phyloP scores from a whole-genome alignment of 2,329 filamentous ascomycete species.

The Westerdykella aurantiaca region DNA sequence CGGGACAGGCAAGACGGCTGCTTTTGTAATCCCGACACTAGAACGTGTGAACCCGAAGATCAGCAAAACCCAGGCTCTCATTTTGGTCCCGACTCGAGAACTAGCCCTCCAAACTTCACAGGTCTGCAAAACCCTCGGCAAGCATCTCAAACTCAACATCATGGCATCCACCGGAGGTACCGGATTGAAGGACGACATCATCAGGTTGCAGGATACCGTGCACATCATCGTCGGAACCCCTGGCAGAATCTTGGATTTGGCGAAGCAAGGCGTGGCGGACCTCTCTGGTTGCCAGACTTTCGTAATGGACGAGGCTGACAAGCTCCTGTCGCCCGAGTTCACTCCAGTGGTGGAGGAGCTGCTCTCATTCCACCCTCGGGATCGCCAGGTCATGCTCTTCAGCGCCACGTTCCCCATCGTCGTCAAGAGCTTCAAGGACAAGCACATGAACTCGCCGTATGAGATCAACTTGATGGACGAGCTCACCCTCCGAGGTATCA shows the following conservation, averaged over 20 bases:
- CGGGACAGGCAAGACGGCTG: slow-evolving; percentile 95
- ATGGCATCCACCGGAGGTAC: slow-evolving; percentile 99
- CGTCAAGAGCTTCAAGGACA: slow-evolving; percentile 96
- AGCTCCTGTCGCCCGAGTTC: slow-evolving; percentile 92
- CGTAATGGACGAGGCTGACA: slow-evolving; percentile 99
- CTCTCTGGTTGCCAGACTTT: slow-evolving; percentile 95
- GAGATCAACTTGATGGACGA: slow-evolving; percentile 99
- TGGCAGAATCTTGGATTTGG: slow-evolving; percentile 90
- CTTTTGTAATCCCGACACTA: slow-evolving; percentile 92
- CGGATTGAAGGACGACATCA: slow-evolving; percentile 90
- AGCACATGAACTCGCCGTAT: slow-evolving; percentile 93
- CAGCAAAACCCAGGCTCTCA: slow-evolving; percentile 91
- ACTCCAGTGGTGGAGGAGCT: slow-evolving; percentile 96
- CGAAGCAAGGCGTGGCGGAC: slow-evolving; percentile 93
- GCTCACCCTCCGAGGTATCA: slow-evolving; percentile 94
- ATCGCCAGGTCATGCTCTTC: slow-evolving; percentile 98
- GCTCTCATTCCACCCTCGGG: slow-evolving; percentile 89
- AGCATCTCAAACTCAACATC: slow-evolving; percentile 94
- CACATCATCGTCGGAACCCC: slow-evolving; percentile 98
- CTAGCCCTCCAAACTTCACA: slow-evolving; percentile 97
- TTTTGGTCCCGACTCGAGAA: slow-evolving; percentile 94
- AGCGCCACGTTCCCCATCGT: slow-evolving; percentile 96
- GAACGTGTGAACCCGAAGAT: slow-evolving; percentile 96
- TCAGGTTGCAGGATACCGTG: slow-evolving; percentile 87
- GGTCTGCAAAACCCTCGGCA: slow-evolving; percentile 96